Base-by-base conservation (phyloP, 306 rosid genomes). In the Rosa multiflora region DNA sequence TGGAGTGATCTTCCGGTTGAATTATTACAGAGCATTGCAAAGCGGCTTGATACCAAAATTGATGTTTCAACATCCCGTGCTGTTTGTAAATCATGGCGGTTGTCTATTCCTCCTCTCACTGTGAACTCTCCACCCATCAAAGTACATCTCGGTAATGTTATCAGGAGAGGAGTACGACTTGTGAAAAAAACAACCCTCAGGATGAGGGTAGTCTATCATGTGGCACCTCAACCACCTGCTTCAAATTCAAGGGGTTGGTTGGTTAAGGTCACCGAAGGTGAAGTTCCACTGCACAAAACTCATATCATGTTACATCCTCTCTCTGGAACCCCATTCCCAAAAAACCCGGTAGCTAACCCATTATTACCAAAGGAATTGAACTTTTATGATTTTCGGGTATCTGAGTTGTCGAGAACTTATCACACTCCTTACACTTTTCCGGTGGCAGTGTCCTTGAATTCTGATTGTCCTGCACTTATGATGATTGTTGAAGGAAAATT, bases 1-100 rank as follows among this genome's bases (percentile, higher is more conserved):
- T 82, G 79, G 86, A 67, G 67, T 10, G 75, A 74, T 47, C 83
- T 83, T 47, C 78, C 86, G 32, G 5, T 1, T n/a, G 83, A 79
- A 4, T 46, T 79, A 10, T 26, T 61, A 66, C 59, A 39, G 29
- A 26, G 10, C 68, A 79, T 79, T 10, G 61, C 42, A 6, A 17
- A 40, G 48, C 15, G 14, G 8, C 78, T 79, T 20, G 13, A 21
- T 17, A 62, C 73, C 48, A 15, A 39, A 35, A 6, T 44, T 18
- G 80, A 79, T 21, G 48, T 79, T 48, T 6, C 63, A 39, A 51
- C 63, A 62, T 75, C 71, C 61, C 74, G 78, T 14, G 77, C 80
- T 42, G 78, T 83, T 17, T 70, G 86, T 29, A 15, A 18, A n/a
- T 61, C 75, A 52, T 75, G 83, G 81, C 73, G 83, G 48, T 79